phyloP scores from a whole-genome alignment of 257 asterid genomes.

The Nicotiana sylvestris region DNA sequence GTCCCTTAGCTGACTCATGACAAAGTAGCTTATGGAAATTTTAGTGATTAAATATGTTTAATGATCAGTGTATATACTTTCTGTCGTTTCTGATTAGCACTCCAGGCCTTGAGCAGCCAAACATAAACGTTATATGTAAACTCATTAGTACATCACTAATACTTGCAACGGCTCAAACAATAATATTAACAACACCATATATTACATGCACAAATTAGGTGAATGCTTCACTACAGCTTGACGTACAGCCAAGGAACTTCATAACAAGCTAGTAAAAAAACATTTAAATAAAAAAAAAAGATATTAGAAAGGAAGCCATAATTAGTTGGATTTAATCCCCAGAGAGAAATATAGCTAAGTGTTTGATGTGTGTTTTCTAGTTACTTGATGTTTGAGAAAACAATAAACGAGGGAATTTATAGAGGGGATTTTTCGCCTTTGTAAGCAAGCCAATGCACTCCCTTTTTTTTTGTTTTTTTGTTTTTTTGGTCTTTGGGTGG shows the following conservation, averaged over 20 bases:
- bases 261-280: not conserved
- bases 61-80: too few relatives aligned
- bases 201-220: not conserved
- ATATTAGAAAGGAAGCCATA: too few relatives aligned
- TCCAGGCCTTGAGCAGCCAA: too few relatives aligned
- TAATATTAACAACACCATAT: not conserved
- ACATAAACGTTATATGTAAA: too few relatives aligned
- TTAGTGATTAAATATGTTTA: too few relatives aligned
- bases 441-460: not conserved
- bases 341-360: not conserved
- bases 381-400: constrained; percentile 2
- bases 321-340: too few relatives aligned
- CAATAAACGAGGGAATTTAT: constrained; percentile 24
- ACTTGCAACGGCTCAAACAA: not conserved
- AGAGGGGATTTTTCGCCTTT: constrained; percentile 12
- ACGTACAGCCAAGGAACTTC: not conserved
- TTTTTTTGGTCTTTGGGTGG: not conserved
- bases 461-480: too few relatives aligned
- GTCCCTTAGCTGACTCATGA: too few relatives aligned
- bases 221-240: not conserved
- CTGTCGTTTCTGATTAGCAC: too few relatives aligned
- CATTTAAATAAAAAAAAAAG: not conserved
- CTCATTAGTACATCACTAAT: too few relatives aligned
- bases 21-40: too few relatives aligned
- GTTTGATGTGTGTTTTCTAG: not conserved